Evolutionary conservation across 306 rosid species (phyloP).

Genomic region (Clitoria ternatea): DNA sequence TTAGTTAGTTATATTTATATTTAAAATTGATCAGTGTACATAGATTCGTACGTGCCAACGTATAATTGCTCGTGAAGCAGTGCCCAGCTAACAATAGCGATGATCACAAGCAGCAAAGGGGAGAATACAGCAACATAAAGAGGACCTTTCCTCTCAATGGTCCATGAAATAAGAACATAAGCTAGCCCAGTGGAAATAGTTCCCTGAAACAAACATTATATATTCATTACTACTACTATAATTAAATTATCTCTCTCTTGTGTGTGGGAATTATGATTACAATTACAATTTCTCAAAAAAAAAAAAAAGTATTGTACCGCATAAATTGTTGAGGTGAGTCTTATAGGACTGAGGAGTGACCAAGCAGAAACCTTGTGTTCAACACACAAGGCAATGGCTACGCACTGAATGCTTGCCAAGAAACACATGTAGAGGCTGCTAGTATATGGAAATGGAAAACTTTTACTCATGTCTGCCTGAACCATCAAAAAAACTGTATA

Average conservation of each 20-base stretch:
- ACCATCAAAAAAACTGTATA: neutral
- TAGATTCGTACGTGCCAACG: conserved; percentile 62
- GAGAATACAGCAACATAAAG: conserved; percentile 69
- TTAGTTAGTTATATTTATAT: too few relatives aligned
- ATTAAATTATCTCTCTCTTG: too few relatives aligned
- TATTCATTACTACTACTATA: neutral
- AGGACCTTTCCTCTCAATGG: conserved; percentile 69
- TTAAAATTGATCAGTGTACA: neutral
- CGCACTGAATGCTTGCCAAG: conserved; percentile 63
- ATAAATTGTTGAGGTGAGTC: conserved; percentile 49
- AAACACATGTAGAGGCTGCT: conserved; percentile 55
- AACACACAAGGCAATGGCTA: conserved; percentile 35
- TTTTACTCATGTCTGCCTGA: conserved; percentile 61
- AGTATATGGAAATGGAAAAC: conserved; percentile 65
- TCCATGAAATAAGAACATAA: conserved; percentile 55
- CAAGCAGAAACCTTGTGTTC: conserved; percentile 51
- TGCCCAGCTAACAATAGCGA: conserved; percentile 64
- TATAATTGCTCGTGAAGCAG: conserved; percentile 53
- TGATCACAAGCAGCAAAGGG: conserved; percentile 59
- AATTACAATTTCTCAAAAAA: too few relatives aligned
- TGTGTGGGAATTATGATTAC: too few relatives aligned
- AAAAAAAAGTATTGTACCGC: conserved; percentile 49
- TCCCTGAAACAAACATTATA: conserved; percentile 44
- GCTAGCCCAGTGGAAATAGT: conserved; percentile 48
- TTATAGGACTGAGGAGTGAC: conserved; percentile 42